These are phyloP conservation scores for Aegilops bicornis DNA, from an alignment of 176 grass and related monocot genomes.

Conservation along the genomic window DNA sequence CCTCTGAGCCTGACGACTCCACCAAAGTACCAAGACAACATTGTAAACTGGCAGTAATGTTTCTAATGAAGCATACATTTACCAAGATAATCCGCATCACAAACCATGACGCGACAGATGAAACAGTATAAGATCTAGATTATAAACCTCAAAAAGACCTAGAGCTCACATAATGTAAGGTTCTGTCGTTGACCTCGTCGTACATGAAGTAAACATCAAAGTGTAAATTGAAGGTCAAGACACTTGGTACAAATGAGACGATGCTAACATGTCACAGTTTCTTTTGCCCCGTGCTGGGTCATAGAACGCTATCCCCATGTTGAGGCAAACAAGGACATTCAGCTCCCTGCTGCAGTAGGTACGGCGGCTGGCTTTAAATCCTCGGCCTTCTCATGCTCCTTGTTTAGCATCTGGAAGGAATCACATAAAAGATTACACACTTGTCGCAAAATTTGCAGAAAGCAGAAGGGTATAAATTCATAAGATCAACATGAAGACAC, in stretches of 20 bases:
- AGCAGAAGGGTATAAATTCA: neutral
- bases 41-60: neutral
- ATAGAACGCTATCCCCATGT: neutral
- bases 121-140: constrained; percentile 29
- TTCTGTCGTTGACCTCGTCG: constrained; percentile 36
- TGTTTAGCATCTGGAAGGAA: constrained; percentile 80
- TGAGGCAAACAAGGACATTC: constrained; percentile 1
- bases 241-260: constrained; percentile 23
- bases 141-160: constrained; percentile 18
- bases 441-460: neutral
- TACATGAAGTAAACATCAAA: constrained; percentile 38
- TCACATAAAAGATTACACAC: neutral
- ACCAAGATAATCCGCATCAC: constrained; percentile 10
- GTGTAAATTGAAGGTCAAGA: constrained; percentile 41
- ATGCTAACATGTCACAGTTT: constrained; percentile 29
- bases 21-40: neutral
- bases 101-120: neutral
- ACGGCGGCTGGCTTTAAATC: constrained; percentile 58
- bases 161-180: constrained; percentile 31
- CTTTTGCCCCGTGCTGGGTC: neutral
- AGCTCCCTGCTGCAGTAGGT: constrained; percentile 54
- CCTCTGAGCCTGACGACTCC: no score
- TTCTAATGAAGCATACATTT: neutral
- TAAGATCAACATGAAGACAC: neutral
- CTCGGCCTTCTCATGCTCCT: constrained; percentile 88